phyloP scores from a whole-genome alignment of 192 early-diverging fungal genomes.

The Umbelopsis vinacea region DNA sequence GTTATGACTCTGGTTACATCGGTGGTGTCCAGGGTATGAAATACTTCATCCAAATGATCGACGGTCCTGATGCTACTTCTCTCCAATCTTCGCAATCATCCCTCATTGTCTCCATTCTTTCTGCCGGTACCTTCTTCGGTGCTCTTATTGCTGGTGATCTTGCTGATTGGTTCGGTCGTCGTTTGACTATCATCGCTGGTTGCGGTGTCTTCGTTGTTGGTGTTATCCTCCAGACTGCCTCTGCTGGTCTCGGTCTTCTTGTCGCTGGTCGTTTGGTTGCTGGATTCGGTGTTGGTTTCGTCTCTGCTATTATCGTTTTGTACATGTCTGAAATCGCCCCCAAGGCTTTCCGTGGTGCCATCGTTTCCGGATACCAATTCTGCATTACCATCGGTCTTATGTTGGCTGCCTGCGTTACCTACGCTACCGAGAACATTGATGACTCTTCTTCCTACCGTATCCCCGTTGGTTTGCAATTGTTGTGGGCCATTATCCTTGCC shows the following conservation, averaged over 20 bases:
- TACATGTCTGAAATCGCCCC: slow-evolving; percentile 79
- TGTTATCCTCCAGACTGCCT: slow-evolving; percentile 57
- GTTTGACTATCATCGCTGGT: slow-evolving; percentile 49
- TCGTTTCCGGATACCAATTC: slow-evolving; percentile 83
- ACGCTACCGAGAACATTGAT: neutral
- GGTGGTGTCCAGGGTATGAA: slow-evolving; percentile 71
- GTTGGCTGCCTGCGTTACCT: slow-evolving; percentile 47
- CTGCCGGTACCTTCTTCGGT: slow-evolving; percentile 67
- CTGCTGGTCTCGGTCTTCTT: slow-evolving; percentile 47
- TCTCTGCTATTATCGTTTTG: slow-evolving; percentile 38
- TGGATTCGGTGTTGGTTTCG: slow-evolving; percentile 57
- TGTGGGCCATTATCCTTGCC: slow-evolving; percentile 75
- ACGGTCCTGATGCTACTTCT: slow-evolving; percentile 43
- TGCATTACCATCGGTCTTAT: slow-evolving; percentile 85
- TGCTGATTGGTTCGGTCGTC: slow-evolving; percentile 53
- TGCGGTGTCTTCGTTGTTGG: slow-evolving; percentile 59
- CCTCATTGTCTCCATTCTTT: slow-evolving; percentile 63
- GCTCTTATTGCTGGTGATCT: slow-evolving; percentile 54
- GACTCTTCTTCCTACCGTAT: slow-evolving; percentile 48
- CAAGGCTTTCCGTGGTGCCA: slow-evolving; percentile 73
- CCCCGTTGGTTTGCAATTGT: slow-evolving; percentile 79
- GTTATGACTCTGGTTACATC: slow-evolving; percentile 78
- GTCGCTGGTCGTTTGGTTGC: slow-evolving; percentile 55
- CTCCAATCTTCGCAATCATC: slow-evolving; percentile 41
- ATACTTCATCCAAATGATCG: slow-evolving; percentile 57